A percentile compares a stretch with the other conserved stretches of the same genome.
phyloP scores from a whole-genome alignment of 768 basidiomycete species.

The Boletus barrowsii region DNA sequence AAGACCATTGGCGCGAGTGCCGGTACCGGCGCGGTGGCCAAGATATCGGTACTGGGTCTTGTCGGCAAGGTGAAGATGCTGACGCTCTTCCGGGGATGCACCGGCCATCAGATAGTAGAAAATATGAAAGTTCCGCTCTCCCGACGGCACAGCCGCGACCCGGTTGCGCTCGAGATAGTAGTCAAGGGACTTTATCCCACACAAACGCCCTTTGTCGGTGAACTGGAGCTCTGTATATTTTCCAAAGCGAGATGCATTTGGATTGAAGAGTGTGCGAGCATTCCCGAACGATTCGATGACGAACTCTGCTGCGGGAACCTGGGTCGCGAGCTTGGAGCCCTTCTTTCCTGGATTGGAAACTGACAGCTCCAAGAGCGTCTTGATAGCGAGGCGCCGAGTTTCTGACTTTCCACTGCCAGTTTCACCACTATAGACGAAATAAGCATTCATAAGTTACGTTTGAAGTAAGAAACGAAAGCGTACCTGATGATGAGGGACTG shows the following conservation, averaged over 20 bases:
- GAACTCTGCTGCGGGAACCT: constrained; percentile 92
- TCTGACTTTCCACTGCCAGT: constrained; percentile 94
- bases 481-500: constrained; percentile 87
- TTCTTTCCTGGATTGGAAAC: constrained; percentile 91
- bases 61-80: constrained; percentile 81
- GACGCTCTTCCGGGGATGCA: constrained; percentile 81
- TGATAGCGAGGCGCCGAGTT: constrained; percentile 84
- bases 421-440: constrained; percentile 63
- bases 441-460: neutral
- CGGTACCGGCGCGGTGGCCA: constrained; percentile 57
- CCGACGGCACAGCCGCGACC: constrained; percentile 82
- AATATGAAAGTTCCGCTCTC: constrained; percentile 96
- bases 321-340: constrained; percentile 80
- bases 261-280: constrained; percentile 87
- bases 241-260: constrained; percentile 95
- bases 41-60: constrained; percentile 85
- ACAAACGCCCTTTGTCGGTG: constrained; percentile 83
- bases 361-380: constrained; percentile 86
- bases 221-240: constrained; percentile 99
- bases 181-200: constrained; percentile 91
- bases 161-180: constrained; percentile 93
- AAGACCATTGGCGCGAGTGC: constrained; percentile 42
- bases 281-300: constrained; percentile 94
- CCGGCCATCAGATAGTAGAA: constrained; percentile 97
- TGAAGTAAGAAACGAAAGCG: constrained; percentile 18